Evolutionary conservation across 805 yeast species (phyloP).

Genomic region (Debaryomyces castellii): DNA sequence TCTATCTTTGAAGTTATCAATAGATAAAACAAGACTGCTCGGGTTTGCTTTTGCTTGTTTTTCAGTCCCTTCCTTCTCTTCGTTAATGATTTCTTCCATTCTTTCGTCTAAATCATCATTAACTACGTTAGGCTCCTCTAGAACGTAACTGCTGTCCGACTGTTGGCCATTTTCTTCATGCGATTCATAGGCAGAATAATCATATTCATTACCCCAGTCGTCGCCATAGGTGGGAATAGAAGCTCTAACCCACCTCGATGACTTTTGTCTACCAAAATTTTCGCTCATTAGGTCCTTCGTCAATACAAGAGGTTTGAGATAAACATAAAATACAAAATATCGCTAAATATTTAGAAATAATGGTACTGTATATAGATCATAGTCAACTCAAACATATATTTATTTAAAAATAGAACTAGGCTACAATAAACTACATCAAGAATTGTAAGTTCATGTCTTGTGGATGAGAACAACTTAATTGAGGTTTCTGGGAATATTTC

Average conservation of each 20-base stretch:
- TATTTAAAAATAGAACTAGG: neutral
- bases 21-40: slow-evolving; percentile 31
- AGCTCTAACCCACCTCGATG: slow-evolving; percentile 45
- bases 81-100: neutral
- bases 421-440: slow-evolving; percentile 19
- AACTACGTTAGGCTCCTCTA: neutral
- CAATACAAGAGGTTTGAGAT: neutral
- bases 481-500: slow-evolving; percentile 41
- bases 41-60: neutral
- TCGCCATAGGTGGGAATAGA: slow-evolving; percentile 43
- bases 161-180: neutral
- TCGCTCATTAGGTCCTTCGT: slow-evolving; percentile 22
- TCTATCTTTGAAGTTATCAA: slow-evolving; percentile 24
- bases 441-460: slow-evolving; percentile 38
- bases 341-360: neutral
- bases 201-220: slow-evolving; percentile 41
- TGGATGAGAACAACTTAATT: slow-evolving; percentile 39
- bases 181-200: slow-evolving; percentile 16
- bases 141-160: neutral
- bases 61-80: no score
- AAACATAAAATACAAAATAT: neutral
- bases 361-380: neutral
- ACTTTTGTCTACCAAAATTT: slow-evolving; percentile 41
- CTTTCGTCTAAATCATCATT: neutral
- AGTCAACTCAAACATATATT: slow-evolving; percentile 1